Percentiles rank a stretch among this genome's conserved stretches.
phyloP scores from a whole-genome alignment of 371 early-diverging fungal species.

The Mucor lusitanicus region DNA sequence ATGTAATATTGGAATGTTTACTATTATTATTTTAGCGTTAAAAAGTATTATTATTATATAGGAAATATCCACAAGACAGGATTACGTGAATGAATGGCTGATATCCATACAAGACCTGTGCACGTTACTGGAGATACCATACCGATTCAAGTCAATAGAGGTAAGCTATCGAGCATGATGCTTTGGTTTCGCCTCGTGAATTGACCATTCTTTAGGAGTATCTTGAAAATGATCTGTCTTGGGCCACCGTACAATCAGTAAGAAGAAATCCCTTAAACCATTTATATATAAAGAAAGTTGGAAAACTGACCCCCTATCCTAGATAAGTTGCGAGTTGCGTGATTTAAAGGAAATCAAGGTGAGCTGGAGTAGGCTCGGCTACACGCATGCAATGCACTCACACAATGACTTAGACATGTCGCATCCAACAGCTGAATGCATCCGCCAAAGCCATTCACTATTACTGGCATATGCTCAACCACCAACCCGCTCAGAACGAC shows the following conservation, averaged over 20 bases:
- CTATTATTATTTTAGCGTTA: conserved; percentile 1
- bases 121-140: conserved; percentile 13
- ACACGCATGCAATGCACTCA: not conserved
- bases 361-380: not conserved
- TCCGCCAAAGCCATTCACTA: conserved; percentile 19
- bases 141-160: conserved; percentile 15
- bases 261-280: conserved; percentile 10
- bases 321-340: conserved; percentile 32
- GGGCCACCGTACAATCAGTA: conserved; percentile 38
- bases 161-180: conserved; percentile 10
- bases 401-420: conserved; percentile 8
- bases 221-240: conserved; percentile 24
- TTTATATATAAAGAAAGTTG: not conserved
- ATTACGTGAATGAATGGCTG: conserved; percentile 24
- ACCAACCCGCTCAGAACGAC: not conserved
- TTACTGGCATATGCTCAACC: conserved; percentile 17
- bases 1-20: conserved; percentile 20
- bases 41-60: conserved; percentile 10
- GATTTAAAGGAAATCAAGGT: conserved; percentile 23
- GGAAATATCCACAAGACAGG: conserved; percentile 26
- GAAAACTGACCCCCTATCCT: not conserved
- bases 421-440: conserved; percentile 9
- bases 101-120: conserved; percentile 19
- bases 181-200: not conserved
- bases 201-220: conserved; percentile 15